Evolutionary conservation across 2,329 filamentous ascomycete species (phyloP).

Genomic region (Tolypocladium album): DNA sequence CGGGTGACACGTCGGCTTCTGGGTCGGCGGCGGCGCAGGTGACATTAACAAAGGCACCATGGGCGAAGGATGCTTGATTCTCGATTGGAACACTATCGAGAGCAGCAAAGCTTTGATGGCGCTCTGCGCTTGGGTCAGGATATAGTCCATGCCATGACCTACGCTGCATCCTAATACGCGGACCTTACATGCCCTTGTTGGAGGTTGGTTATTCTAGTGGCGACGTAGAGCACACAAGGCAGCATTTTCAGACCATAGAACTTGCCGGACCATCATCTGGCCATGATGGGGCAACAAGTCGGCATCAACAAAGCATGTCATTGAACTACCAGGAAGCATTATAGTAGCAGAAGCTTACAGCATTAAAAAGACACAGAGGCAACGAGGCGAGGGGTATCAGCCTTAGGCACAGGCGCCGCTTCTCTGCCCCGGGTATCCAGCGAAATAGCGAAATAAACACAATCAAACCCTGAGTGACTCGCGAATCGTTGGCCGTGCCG

Average conservation of each 20-base stretch:
- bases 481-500: neutral
- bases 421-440: slow-evolving; percentile 20
- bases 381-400: slow-evolving; percentile 17
- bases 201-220: neutral
- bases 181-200: neutral
- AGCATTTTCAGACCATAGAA: neutral
- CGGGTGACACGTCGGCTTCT: slow-evolving; percentile 8
- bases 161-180: neutral
- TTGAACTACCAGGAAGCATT: slow-evolving; percentile 4
- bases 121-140: neutral
- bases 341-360: slow-evolving; percentile 5
- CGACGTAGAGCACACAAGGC: neutral
- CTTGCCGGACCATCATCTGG: neutral
- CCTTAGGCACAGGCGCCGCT: slow-evolving; percentile 8
- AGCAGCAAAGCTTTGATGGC: neutral
- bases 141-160: neutral
- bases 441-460: slow-evolving; percentile 11
- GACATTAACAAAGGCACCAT: slow-evolving; percentile 34
- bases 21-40: slow-evolving; percentile 27
- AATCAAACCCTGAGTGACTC: neutral
- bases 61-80: slow-evolving; percentile 24
- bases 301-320: neutral
- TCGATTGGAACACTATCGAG: neutral
- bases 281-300: neutral
- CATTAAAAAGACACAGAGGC: slow-evolving; percentile 3